A percentile compares a stretch with the other conserved stretches of the same genome.
These are phyloP conservation scores for Coffea eugenioides DNA, from an alignment of 257 asterid species.

Conservation along the genomic window DNA sequence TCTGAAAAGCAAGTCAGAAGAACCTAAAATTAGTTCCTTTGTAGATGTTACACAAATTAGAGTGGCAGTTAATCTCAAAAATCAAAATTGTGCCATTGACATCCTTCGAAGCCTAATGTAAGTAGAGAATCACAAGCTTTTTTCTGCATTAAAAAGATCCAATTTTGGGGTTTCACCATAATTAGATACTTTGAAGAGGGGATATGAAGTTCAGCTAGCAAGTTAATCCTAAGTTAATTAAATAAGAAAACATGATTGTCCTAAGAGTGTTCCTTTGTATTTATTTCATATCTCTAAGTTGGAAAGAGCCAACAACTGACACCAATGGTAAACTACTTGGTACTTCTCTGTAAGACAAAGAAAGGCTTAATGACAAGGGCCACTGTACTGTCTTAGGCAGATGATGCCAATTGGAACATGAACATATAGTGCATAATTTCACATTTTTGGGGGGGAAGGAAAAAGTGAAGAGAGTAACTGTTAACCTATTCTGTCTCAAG, in stretches of 20 bases:
- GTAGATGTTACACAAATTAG: too few relatives aligned
- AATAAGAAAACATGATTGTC: background rate
- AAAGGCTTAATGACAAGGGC: background rate
- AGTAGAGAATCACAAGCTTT: background rate
- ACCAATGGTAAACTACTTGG: too few relatives aligned
- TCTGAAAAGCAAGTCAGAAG: background rate
- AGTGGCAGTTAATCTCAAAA: background rate
- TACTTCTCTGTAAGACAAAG: too few relatives aligned
- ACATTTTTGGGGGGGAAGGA: background rate
- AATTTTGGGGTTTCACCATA: background rate
- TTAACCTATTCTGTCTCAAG: background rate
- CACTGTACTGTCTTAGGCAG: background rate
- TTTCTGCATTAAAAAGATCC: background rate
- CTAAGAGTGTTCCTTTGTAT: background rate
- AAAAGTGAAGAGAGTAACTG: background rate
- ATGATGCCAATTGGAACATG: background rate
- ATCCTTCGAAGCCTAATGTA: background rate
- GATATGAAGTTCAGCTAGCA: background rate
- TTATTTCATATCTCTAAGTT: background rate
- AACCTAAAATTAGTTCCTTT: background rate
- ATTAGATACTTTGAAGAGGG: background rate
- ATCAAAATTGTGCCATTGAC: background rate
- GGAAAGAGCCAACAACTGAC: background rate
- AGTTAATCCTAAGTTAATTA: background rate
- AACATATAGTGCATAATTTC: too few relatives aligned